Evolutionary conservation across 768 basidiomycete species (phyloP), one percentile per base, ranked within the genome.

Genomic region (Collybia nuda): DNA sequence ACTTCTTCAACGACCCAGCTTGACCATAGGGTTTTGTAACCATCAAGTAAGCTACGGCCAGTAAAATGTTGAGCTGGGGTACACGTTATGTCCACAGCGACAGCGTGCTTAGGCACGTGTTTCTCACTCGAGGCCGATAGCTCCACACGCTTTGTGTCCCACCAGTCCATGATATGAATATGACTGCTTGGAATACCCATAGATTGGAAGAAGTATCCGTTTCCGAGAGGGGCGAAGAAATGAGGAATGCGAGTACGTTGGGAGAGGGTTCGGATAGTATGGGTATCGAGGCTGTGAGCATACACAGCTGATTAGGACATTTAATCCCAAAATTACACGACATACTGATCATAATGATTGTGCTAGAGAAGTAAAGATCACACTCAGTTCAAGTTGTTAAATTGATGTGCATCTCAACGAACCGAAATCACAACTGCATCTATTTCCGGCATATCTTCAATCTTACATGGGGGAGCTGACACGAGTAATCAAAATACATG

Each of bases 61-160:
- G 82, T 79, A 54, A 79, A 75, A 64, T 90, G 88, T 62, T 89
- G 88, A 26, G 75, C 73, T 0, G 85, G 85, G 1, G 81, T 82
- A 61, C 81, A 83, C 1, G 79, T 81, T 15, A 86, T 62, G 44
- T 76, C 71, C 43, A 84, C 68, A 5, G 67, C 44, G 15, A 62
- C 55, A 3, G 23, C 17, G 5, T 44, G 44, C 9, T 50, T 49
- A 8, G 53, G 42, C 8, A 19, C 24, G 14, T 37, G n/a, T 17
- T 46, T 32, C 24, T 41, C 44, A 2, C 23, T 3, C 1, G 32
- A 29, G 35, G 17, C 9, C 3, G 64, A 54, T 32, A 74, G 56
- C 14, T 73, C 64, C 46, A 77, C 58, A n/a, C 69, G 66, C 48
- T 68, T 69, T 7, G 67, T 67, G 18, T 81, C 76, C 81, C 84